phyloP scores from a whole-genome alignment of 2,329 filamentous ascomycete species.

The Sporothrix curviconia region DNA sequence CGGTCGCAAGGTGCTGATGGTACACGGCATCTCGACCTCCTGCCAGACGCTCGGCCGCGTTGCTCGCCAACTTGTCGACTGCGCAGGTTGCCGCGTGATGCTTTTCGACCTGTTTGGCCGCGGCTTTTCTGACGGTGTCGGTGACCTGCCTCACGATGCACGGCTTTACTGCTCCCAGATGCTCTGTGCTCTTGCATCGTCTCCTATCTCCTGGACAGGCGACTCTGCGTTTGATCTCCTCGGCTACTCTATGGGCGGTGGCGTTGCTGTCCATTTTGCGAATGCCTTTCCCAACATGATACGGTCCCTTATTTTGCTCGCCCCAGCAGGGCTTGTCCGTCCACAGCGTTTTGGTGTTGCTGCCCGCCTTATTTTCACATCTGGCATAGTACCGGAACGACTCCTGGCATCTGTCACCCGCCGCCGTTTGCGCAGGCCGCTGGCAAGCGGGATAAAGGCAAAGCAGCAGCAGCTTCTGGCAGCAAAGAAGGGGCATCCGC shows the following conservation, averaged over 20 bases:
- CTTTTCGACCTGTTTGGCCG: constrained; percentile 69
- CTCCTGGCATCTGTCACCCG: constrained; percentile 44
- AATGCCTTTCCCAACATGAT: constrained; percentile 66
- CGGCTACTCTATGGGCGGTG: constrained; percentile 78
- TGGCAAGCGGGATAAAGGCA: constrained; percentile 34
- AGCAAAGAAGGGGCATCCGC: background rate
- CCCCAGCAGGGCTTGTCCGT: constrained; percentile 68
- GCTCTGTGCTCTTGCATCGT: constrained; percentile 63
- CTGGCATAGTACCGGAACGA: constrained; percentile 47
- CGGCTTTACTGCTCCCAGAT: constrained; percentile 68
- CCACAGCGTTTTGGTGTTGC: constrained; percentile 44
- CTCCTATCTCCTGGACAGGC: constrained; percentile 61
- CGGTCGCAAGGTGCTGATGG: constrained; percentile 67
- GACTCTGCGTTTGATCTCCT: constrained; percentile 55
- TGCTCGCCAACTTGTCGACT: constrained; percentile 57
- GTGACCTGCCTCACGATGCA: constrained; percentile 64
- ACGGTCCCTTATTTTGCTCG: constrained; percentile 65
- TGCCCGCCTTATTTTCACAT: constrained; percentile 47
- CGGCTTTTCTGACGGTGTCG: constrained; percentile 59
- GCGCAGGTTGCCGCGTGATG: constrained; percentile 69
- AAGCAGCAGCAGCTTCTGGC: constrained; percentile 1
- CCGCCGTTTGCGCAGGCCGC: constrained; percentile 43
- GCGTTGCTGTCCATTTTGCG: constrained; percentile 68
- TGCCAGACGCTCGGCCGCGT: constrained; percentile 65
- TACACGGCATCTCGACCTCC: constrained; percentile 81